phyloP scores from a whole-genome alignment of 805 yeast genomes.

The Candida nanaspora region DNA sequence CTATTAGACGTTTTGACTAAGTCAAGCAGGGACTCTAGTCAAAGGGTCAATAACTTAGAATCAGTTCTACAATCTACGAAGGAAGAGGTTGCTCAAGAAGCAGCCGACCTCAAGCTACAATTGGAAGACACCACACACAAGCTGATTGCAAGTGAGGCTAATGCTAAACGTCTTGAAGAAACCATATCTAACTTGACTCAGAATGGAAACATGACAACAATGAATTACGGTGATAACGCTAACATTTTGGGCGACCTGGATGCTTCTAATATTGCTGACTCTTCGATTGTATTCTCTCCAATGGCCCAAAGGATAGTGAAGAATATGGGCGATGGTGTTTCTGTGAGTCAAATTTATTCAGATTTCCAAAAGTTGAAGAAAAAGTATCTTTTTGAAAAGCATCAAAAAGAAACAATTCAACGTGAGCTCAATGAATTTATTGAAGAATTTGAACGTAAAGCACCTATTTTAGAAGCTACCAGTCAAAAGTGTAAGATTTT shows the following conservation, averaged over 20 bases:
- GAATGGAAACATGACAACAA: not conserved
- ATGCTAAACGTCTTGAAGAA: slow-evolving; percentile 35
- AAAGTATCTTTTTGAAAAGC: slow-evolving; percentile 60
- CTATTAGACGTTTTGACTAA: slow-evolving; percentile 49
- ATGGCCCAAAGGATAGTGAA: slow-evolving; percentile 51
- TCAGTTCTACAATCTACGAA: slow-evolving; percentile 33
- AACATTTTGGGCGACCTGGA: slow-evolving; percentile 11
- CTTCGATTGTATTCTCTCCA: slow-evolving; percentile 35
- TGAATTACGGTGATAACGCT: slow-evolving; percentile 2
- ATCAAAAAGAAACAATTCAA: slow-evolving; percentile 65
- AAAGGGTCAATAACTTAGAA: slow-evolving; percentile 50
- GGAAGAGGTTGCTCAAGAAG: slow-evolving; percentile 29
- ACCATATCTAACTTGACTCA: slow-evolving; percentile 36
- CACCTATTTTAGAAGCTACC: slow-evolving; percentile 68
- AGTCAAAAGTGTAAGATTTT: slow-evolving; percentile 49
- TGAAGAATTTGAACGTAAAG: slow-evolving; percentile 67
- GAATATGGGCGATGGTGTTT: slow-evolving; percentile 35
- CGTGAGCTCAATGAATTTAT: slow-evolving; percentile 65
- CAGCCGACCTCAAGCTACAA: slow-evolving; percentile 28
- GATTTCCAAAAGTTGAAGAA: slow-evolving; percentile 60
- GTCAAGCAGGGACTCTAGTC: slow-evolving; percentile 42
- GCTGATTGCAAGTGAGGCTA: slow-evolving; percentile 28
- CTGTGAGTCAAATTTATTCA: slow-evolving; percentile 57
- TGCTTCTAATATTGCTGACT: slow-evolving; percentile 4
- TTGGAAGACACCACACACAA: slow-evolving; percentile 29